Evolutionary conservation across 2,329 filamentous ascomycete species (phyloP).

Genomic region (Dothideomycetes sp.): DNA sequence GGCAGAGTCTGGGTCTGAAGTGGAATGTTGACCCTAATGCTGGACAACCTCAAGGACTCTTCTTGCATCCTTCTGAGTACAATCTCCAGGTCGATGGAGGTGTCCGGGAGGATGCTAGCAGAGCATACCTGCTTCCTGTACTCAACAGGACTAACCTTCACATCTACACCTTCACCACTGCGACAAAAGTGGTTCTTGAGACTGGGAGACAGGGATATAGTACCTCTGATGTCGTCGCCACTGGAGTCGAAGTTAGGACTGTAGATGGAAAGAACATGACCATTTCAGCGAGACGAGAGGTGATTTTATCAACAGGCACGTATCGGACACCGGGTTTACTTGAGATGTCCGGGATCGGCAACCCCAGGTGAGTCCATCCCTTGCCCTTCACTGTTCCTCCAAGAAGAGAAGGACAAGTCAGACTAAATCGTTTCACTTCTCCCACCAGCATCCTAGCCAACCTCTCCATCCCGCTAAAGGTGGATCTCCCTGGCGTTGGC

Average conservation of each 20-base stretch:
- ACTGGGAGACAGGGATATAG: constrained; percentile 12
- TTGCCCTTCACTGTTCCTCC: too few relatives aligned
- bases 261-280: constrained; percentile 23
- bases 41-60: constrained; percentile 23
- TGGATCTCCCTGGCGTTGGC: constrained; percentile 35
- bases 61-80: constrained; percentile 21
- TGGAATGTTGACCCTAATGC: constrained; percentile 24
- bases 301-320: constrained; percentile 49
- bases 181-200: constrained; percentile 37
- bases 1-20: constrained; percentile 24
- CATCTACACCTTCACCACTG: constrained; percentile 36
- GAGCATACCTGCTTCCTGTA: constrained; percentile 26
- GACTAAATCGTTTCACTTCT: too few relatives aligned
- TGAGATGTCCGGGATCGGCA: constrained; percentile 52
- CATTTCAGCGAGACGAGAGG: constrained; percentile 33
- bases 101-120: constrained; percentile 24
- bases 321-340: constrained; percentile 47
- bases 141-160: constrained; percentile 31
- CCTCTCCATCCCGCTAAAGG: constrained; percentile 15
- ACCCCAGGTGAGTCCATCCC: constrained; percentile 15
- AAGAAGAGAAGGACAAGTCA: too few relatives aligned
- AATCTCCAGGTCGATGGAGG: constrained; percentile 19
- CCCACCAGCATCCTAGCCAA: constrained; percentile 3
- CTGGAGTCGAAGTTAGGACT: constrained; percentile 32
- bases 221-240: constrained; percentile 3